Evolutionary conservation across 2,329 filamentous ascomycete genomes (phyloP), one percentile per base, ranked within the genome.

Genomic region (Exophiala spinifera): DNA sequence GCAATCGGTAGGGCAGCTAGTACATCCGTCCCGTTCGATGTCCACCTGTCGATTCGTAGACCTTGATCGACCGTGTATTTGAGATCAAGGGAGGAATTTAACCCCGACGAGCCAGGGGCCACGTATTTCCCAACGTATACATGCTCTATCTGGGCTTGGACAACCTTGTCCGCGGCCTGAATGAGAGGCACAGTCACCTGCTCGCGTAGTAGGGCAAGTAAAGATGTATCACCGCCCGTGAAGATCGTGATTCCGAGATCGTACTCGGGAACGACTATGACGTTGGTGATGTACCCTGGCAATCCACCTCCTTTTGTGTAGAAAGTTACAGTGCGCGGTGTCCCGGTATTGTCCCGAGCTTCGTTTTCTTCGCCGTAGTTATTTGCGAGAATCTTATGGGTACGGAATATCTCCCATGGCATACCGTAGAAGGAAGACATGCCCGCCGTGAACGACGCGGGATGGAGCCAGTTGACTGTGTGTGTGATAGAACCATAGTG

Each of bases 161-260:
- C 58, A n/a, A 62, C 21, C 7, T 20, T 23, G 33, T 65, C 63
- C 1, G 62, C 63, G 10, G 57, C 63, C 2, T 49, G 49, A 31
- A 66, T 51, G 19, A 65, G 36, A 6, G 61, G 57, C 14, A 52
- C 55, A 14, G 54, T 51, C 17, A 65, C 49, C 7, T 49, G 42
- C 8, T 63, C 59, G 11, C 48, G 46, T 8, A 65, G 7, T 3
- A 45, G 28, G 11, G 40, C 31, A 13, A 62, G 17, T 4, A 60
- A 39, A 14, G 43, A 34, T 10, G 55, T 36, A 15, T 62, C 56
- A 1, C 63, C 65, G 2, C 57, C 65, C 10, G 60, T 59, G n/a
- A 76, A 64, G 6, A 77, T 67, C 1, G 72, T 75, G 40, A 77
- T 64, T 2, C 73, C 89, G 67, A 78, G 63, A 15, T 72, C 70